Evolutionary conservation across 305 asterid genomes (phyloP).

Genomic region (Fraxinus angustifolia): DNA sequence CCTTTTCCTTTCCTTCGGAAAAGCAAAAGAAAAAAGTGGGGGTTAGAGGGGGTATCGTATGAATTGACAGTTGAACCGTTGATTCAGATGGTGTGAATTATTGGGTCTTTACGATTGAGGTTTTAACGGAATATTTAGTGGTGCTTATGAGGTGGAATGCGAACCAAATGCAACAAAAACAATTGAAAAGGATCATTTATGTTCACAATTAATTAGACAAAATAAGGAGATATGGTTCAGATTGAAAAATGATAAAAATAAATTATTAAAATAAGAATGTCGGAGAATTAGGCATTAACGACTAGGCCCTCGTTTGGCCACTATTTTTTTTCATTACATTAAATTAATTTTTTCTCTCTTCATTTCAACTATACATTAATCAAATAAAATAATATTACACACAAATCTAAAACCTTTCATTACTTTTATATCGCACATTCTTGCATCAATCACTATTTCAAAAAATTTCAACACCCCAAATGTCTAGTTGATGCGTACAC

Average conservation of each 20-base stretch:
- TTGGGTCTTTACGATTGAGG: conserved; percentile 21
- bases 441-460: too few species aligned
- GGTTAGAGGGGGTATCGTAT: conserved; percentile 2
- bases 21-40: conserved; percentile 11
- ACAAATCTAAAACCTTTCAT: too few species aligned
- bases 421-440: too few species aligned
- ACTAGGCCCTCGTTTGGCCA: neutral
- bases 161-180: neutral
- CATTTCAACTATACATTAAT: too few species aligned
- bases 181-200: neutral
- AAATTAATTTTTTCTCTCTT: too few species aligned
- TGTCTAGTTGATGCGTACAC: neutral
- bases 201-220: neutral
- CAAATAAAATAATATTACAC: too few species aligned
- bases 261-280: neutral
- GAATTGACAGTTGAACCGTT: conserved; percentile 24
- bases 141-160: conserved; percentile 8
- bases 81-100: neutral
- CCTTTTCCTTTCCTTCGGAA: neutral
- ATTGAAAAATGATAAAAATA: neutral
- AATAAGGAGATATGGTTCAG: neutral
- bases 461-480: too few species aligned
- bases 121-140: conserved; percentile 12
- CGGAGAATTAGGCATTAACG: neutral
- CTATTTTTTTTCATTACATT: too few species aligned